phyloP scores from a whole-genome alignment of 495 filamentous ascomycete genomes.

The Xylaria palmicola region DNA sequence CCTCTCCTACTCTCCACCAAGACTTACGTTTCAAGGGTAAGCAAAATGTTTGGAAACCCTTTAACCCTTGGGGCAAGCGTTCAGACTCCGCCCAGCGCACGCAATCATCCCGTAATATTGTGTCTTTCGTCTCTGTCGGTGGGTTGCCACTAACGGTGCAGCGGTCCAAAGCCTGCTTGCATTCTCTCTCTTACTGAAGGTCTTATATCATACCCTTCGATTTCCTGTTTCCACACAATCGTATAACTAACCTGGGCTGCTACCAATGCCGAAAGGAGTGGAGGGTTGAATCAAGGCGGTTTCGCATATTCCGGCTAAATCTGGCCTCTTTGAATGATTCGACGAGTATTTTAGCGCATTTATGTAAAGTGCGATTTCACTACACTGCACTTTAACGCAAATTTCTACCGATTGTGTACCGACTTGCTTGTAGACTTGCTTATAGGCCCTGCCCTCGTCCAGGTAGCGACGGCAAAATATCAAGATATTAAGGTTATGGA shows the following conservation, averaged over 20 bases:
- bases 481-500: too few species aligned
- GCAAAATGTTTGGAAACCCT: slow-evolving; percentile 10
- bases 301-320: slow-evolving; percentile 14
- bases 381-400: too few species aligned
- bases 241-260: not conserved
- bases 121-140: not conserved
- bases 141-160: not conserved
- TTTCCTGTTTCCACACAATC: too few species aligned
- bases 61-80: too few species aligned
- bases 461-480: not conserved
- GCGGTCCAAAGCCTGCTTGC: not conserved
- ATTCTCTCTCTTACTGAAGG: not conserved
- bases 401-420: too few species aligned
- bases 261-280: slow-evolving; percentile 4
- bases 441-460: not conserved
- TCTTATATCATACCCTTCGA: not conserved
- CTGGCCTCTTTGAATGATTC: not conserved
- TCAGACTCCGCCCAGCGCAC: not conserved
- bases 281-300: slow-evolving; percentile 7
- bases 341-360: too few species aligned
- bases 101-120: slow-evolving; percentile 7
- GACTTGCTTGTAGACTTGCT: too few species aligned
- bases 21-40: slow-evolving; percentile 3
- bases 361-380: too few species aligned
- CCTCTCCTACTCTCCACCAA: not conserved